A percentile compares a stretch with the other conserved stretches of the same genome.
Evolutionary conservation across 768 basidiomycete genomes (phyloP).

Genomic region (Calocera viscosa): DNA sequence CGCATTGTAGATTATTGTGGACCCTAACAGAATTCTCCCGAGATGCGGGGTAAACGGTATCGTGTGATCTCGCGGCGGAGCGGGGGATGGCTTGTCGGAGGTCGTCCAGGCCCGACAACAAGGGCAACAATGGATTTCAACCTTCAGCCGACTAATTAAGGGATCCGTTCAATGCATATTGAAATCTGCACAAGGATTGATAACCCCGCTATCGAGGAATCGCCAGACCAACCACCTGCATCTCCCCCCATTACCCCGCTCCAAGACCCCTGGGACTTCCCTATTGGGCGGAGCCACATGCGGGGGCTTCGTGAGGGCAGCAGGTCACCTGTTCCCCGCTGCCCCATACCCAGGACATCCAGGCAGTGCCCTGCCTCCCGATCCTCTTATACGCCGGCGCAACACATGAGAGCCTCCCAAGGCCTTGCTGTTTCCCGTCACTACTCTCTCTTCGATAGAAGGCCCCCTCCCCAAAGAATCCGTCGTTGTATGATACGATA

Average conservation of each 20-base stretch:
- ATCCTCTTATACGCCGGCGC: conserved; percentile 6
- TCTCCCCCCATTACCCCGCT: neutral
- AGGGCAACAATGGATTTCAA: neutral
- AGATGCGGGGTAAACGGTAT: conserved; percentile 4
- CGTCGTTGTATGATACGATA: neutral
- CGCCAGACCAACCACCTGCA: neutral
- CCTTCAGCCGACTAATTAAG: neutral
- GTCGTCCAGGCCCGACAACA: neutral
- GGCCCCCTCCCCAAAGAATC: neutral
- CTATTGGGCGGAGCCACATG: neutral
- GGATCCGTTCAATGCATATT: neutral
- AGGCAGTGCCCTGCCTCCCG: neutral
- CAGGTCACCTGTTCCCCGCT: neutral
- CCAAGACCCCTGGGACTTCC: neutral
- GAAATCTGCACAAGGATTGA: neutral
- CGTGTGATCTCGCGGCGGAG: neutral
- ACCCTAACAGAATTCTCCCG: conserved; percentile 2
- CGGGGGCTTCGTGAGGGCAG: neutral
- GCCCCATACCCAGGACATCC: neutral
- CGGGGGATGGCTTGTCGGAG: neutral
- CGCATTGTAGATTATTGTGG: too few species aligned
- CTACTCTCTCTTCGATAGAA: neutral
- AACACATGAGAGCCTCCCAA: neutral
- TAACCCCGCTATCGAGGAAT: neutral
- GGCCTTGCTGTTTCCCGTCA: neutral